Base-by-base conservation (phyloP, 2,329 filamentous ascomycete genomes). In the Coniochaeta sp. region DNA sequence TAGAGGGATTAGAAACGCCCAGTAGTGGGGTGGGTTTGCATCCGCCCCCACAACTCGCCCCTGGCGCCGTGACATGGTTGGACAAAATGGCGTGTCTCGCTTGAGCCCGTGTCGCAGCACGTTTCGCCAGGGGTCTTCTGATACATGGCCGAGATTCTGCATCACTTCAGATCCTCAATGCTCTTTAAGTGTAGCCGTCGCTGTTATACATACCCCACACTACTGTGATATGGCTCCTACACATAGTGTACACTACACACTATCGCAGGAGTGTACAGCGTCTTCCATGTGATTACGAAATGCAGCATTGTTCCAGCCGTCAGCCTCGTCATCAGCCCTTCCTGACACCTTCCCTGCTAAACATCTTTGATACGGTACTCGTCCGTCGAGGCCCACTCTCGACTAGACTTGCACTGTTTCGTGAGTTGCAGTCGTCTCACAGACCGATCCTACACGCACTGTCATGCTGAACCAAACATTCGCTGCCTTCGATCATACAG, bases 111-210 rank as follows among this genome's bases (percentile, higher is more conserved):
- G 72, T 73, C 69, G 67, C 72, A 74, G 70, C 60, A 3, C 66
- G 73, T 75, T 75, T 75, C 73, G 72, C 68, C 72, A 69, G 69
- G 72, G 71, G 70, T 64, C 61, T 67, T 70, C 70, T 71, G 65
- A 65, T 67, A 74, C 70, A 72, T 66, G 67, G 60, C 63, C 62
- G 66, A 70, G 69, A 69, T 68, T 66, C 26, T 58, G 28, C 28
- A 31, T 31, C 28, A 9, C 28, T 17, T 36, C 5, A 36, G 5
- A 36, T 9, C 14, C 34, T n/a, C 38, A 40, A 40, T 40, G 16
- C 38, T 40, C 38, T 40, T n/a, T n/a, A 40, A 19, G n/a, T n/a
- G n/a, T n/a, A n/a, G n/a, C 38, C 17, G 34, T 36, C 12, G 34
- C 34, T 36, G n/a, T n/a, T n/a, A n/a, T n/a, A n/a, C n/a, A n/a